These are phyloP conservation scores for Colletotrichum neosansevieriae DNA, from an alignment of 2,329 filamentous ascomycete genomes.

Conservation along the genomic window DNA sequence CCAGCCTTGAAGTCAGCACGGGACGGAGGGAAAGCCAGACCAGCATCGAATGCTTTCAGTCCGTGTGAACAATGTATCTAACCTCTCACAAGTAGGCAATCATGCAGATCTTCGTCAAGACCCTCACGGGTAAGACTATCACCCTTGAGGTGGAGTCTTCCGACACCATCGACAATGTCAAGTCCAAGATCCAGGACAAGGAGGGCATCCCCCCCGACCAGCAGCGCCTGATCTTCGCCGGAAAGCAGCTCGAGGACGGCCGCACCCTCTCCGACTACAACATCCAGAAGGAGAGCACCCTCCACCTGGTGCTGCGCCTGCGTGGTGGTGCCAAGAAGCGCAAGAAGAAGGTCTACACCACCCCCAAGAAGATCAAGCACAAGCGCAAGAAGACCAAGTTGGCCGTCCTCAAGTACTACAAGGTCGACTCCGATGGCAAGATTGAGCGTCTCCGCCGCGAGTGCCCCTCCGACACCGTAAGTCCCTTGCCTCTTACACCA, in stretches of 20 bases:
- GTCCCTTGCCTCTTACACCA: conserved; percentile 49
- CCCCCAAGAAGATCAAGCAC: conserved; percentile 99
- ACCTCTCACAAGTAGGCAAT: conserved; percentile 66
- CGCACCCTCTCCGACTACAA: conserved; percentile 99
- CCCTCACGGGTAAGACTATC: conserved; percentile 99
- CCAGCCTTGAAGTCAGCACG: neutral
- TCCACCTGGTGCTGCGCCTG: conserved; percentile 97
- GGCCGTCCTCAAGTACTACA: conserved; percentile 99
- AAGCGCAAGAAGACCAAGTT: conserved; percentile 99
- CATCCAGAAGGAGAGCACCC: conserved; percentile 99
- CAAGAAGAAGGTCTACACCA: conserved; percentile 99
- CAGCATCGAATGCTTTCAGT: conserved; percentile 5
- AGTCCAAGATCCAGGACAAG: conserved; percentile 99
- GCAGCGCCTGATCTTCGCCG: conserved; percentile 99
- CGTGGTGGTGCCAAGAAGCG: conserved; percentile 98
- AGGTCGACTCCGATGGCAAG: conserved; percentile 99
- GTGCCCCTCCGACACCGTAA: conserved; percentile 91
- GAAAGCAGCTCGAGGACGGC: conserved; percentile 99
- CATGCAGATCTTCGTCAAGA: conserved; percentile 85
- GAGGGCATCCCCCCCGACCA: conserved; percentile 99
- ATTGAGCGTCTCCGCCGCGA: conserved; percentile 99
- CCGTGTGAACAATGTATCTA: conserved; percentile 47
- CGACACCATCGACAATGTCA: conserved; percentile 99
- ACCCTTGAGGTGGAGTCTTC: conserved; percentile 99
- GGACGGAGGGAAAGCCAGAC: conserved; percentile 10